Evolutionary conservation across 768 basidiomycete species (phyloP).

Genomic region (Hydnomerulius pinastri): DNA sequence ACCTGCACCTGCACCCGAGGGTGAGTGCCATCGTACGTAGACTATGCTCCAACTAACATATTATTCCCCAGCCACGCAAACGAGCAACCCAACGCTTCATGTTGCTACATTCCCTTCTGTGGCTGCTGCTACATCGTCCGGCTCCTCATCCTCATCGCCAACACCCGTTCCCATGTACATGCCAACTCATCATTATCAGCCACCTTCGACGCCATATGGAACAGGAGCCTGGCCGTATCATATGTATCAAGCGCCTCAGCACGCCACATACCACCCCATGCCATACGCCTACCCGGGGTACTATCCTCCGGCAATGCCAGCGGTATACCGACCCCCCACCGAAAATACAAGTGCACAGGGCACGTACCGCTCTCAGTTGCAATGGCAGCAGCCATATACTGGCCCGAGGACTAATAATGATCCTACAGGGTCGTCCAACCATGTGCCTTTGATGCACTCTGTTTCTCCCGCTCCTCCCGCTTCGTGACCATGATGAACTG

Average conservation of each 20-base stretch:
- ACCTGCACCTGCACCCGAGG: slow-evolving; percentile 43
- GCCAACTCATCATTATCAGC: slow-evolving; percentile 22
- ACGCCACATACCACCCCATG: slow-evolving; percentile 19
- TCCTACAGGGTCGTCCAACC: slow-evolving; percentile 27
- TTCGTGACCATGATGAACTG: neutral
- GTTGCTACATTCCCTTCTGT: slow-evolving; percentile 25
- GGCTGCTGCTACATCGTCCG: slow-evolving; percentile 16
- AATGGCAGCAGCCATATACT: slow-evolving; percentile 38
- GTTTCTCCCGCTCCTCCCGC: slow-evolving; percentile 7
- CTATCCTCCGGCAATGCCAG: slow-evolving; percentile 18
- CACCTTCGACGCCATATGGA: slow-evolving; percentile 18
- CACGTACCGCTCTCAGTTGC: slow-evolving; percentile 27
- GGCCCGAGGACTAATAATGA: slow-evolving; percentile 41
- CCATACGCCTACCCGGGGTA: slow-evolving; percentile 23
- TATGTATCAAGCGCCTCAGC: slow-evolving; percentile 19
- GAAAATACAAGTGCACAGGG: slow-evolving; percentile 22
- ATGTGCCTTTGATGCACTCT: slow-evolving; percentile 3
- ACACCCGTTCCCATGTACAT: slow-evolving; percentile 22
- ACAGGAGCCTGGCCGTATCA: slow-evolving; percentile 38
- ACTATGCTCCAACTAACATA: neutral
- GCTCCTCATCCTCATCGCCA: slow-evolving; percentile 20
- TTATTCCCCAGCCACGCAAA: slow-evolving; percentile 20
- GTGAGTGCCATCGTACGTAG: slow-evolving; percentile 37
- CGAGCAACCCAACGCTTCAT: slow-evolving; percentile 18
- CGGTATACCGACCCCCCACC: slow-evolving; percentile 12